Percentiles rank a stretch among this genome's conserved stretches.
Conservation (phyloP, 169 alveolate genomes). For the Hepatocystis sp. region DNA sequence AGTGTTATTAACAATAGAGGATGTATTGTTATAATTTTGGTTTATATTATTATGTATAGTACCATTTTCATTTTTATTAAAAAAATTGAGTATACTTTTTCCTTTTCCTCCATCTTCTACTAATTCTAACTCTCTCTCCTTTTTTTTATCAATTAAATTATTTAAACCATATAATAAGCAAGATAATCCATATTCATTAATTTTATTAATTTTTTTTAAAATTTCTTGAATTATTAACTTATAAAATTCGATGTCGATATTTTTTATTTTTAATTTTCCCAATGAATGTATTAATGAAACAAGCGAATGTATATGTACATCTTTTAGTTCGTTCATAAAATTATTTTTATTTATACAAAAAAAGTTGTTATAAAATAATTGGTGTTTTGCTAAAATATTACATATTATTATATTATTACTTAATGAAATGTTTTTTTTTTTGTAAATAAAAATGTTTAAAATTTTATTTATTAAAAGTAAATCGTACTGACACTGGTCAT, state of each 20-base stretch:
- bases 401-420: constrained; percentile 24
- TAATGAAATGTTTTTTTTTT: constrained; percentile 35
- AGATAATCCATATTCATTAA: constrained; percentile 69
- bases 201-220: constrained; percentile 31
- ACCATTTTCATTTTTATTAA: too few relatives aligned
- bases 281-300: constrained; percentile 46
- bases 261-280: constrained; percentile 55
- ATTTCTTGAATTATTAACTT: constrained; percentile 26
- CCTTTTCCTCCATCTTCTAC: too few relatives aligned
- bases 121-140: constrained; percentile 13
- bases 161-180: constrained; percentile 51
- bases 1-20: too few relatives aligned
- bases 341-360: constrained; percentile 24
- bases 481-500: constrained; percentile 17
- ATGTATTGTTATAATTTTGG: too few relatives aligned
- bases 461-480: constrained; percentile 31
- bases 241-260: constrained; percentile 15
- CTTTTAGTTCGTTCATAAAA: constrained; percentile 19
- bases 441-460: constrained; percentile 50
- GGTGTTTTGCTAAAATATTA: constrained; percentile 46
- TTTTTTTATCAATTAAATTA: constrained; percentile 34
- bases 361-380: constrained; percentile 39
- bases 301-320: constrained; percentile 41
- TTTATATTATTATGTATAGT: too few relatives aligned
- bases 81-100: too few relatives aligned